Conservation (phyloP, 345 rosid genomes). For the Brassica nigra region DNA sequence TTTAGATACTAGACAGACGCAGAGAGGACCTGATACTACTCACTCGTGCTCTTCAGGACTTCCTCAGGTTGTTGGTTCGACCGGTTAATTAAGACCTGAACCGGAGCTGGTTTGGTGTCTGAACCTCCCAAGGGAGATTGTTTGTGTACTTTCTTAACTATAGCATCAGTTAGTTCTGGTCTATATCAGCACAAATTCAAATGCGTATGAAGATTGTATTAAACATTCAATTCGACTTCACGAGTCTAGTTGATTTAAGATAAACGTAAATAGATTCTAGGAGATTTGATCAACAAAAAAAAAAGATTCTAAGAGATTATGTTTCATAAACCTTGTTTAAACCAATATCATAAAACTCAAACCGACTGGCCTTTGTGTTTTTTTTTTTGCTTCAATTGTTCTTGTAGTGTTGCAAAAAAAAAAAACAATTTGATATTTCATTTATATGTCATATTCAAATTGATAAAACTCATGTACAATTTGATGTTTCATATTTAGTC, state of each 20-base stretch:
- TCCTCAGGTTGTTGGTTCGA: constrained; percentile 52
- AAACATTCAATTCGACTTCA: neutral
- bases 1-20: constrained; percentile 59
- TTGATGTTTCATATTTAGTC: too few relatives aligned
- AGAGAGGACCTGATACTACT: constrained; percentile 48
- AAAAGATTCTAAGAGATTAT: neutral
- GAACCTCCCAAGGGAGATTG: neutral
- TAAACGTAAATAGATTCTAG: neutral
- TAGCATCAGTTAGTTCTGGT: too few relatives aligned
- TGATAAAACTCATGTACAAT: too few relatives aligned
- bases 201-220: neutral
- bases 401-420: too few relatives aligned
- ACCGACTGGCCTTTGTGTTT: too few relatives aligned
- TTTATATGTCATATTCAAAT: too few relatives aligned
- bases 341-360: too few relatives aligned
- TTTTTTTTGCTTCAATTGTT: too few relatives aligned
- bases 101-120: constrained; percentile 7
- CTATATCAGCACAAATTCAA: neutral
- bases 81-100: constrained; percentile 15
- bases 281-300: too few relatives aligned
- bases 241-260: neutral
- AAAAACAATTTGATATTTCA: too few relatives aligned
- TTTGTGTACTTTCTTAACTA: neutral
- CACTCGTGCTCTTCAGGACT: constrained; percentile 53
- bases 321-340: too few relatives aligned